Conservation (phyloP, 1,284 basidiomycete genomes). For the Jaminaea rosea region DNA sequence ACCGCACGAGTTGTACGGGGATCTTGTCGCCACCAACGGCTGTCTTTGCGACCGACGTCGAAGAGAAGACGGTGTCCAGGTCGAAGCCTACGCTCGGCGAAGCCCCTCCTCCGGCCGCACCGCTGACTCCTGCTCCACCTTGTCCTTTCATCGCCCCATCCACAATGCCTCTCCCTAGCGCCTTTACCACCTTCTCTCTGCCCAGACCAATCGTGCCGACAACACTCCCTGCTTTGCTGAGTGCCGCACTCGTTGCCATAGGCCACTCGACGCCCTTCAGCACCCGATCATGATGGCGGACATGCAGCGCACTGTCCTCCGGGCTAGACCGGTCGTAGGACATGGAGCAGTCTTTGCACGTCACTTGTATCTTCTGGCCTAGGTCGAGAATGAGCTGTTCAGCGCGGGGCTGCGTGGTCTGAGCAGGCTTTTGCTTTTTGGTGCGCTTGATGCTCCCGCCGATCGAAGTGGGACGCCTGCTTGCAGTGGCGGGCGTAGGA, state of each 20-base stretch:
- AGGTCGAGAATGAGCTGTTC: conserved; percentile 37
- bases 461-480: no score
- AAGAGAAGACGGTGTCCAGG: neutral
- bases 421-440: neutral
- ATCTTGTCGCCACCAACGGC: neutral
- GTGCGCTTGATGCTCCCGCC: conserved; percentile 11
- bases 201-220: neutral
- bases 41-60: neutral
- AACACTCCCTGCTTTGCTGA: neutral
- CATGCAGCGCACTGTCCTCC: conserved; percentile 27
- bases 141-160: neutral
- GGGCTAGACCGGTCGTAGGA: conserved; percentile 31
- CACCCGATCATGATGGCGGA: conserved; percentile 25
- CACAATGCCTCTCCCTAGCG: neutral
- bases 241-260: neutral
- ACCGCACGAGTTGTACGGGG: neutral
- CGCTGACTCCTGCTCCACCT: neutral
- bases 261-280: conserved; percentile 30
- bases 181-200: neutral
- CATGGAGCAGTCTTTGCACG: conserved; percentile 31
- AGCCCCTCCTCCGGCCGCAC: neutral
- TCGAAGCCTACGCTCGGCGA: neutral
- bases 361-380: conserved; percentile 28
- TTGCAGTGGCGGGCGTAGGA: no score
- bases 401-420: neutral